A percentile compares a stretch with the other conserved stretches of the same genome.
These are phyloP conservation scores for Monascus ruber DNA, from an alignment of 2,329 filamentous ascomycete genomes.

Conservation along the genomic window DNA sequence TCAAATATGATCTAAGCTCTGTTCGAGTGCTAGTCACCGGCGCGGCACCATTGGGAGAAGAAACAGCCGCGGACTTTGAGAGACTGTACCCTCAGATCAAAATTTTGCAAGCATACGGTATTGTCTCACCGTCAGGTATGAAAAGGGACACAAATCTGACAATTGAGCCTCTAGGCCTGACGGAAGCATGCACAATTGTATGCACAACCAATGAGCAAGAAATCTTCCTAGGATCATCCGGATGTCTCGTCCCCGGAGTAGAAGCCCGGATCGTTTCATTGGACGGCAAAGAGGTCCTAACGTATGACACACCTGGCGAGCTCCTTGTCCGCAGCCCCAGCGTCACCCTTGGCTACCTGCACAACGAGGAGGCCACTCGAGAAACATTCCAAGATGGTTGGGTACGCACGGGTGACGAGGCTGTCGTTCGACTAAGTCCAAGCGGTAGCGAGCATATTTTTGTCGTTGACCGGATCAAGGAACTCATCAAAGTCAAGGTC, in stretches of 20 bases:
- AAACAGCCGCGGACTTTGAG: slow-evolving; percentile 55
- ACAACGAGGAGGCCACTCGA: slow-evolving; percentile 70
- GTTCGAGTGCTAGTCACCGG: slow-evolving; percentile 59
- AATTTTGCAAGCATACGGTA: slow-evolving; percentile 62
- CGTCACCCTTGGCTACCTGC: slow-evolving; percentile 70
- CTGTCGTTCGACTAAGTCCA: slow-evolving; percentile 52
- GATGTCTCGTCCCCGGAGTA: slow-evolving; percentile 54
- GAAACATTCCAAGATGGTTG: slow-evolving; percentile 75
- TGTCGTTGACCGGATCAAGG: slow-evolving; percentile 72
- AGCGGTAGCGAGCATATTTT: slow-evolving; percentile 68
- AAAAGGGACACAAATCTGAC: background rate
- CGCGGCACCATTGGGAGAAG: slow-evolving; percentile 64
- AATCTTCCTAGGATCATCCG: slow-evolving; percentile 59
- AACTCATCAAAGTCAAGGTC: slow-evolving; percentile 69
- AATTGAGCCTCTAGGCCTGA: slow-evolving; percentile 46
- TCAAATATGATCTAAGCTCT: slow-evolving; percentile 60
- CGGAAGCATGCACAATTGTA: slow-evolving; percentile 64
- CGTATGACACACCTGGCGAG: slow-evolving; percentile 66
- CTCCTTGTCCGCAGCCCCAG: slow-evolving; percentile 66
- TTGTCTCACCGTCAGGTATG: slow-evolving; percentile 3
- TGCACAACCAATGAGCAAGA: slow-evolving; percentile 47
- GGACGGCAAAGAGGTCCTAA: slow-evolving; percentile 60
- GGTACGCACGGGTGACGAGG: slow-evolving; percentile 80
- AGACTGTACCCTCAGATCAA: slow-evolving; percentile 52
- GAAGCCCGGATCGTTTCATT: slow-evolving; percentile 55